phyloP scores from a whole-genome alignment of 2,329 filamentous ascomycete species.

The Neofusicoccum laricinum region DNA sequence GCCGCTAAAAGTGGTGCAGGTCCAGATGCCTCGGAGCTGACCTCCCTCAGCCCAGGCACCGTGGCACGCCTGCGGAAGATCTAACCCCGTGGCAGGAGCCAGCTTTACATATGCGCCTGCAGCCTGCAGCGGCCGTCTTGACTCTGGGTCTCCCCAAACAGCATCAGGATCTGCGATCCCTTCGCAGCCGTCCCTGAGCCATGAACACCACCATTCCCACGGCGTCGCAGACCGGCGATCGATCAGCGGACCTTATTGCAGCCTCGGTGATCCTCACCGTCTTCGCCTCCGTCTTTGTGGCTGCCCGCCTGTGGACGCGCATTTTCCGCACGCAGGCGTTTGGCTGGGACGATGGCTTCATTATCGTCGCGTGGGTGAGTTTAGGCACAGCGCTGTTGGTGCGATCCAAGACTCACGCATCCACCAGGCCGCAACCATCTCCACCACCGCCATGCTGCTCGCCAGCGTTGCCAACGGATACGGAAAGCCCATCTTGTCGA shows the following conservation, averaged over 20 bases:
- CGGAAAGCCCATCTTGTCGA: neutral
- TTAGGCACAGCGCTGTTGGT: neutral
- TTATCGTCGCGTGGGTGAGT: neutral
- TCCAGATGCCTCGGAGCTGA: neutral
- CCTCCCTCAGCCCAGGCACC: neutral
- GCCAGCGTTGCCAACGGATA: neutral
- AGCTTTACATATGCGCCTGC: neutral
- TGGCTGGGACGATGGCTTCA: constrained; percentile 10
- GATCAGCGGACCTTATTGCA: neutral
- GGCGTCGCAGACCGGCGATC: neutral
- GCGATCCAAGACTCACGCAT: neutral
- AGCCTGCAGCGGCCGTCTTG: neutral
- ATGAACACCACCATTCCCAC: neutral
- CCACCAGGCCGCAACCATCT: neutral
- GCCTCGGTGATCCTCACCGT: neutral
- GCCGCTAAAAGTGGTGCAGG: neutral
- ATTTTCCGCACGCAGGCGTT: neutral
- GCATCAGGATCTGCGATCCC: neutral
- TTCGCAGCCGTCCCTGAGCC: neutral
- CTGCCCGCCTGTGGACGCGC: neutral
- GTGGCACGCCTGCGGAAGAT: neutral
- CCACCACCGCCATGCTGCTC: neutral
- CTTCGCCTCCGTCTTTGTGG: neutral
- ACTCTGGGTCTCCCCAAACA: neutral
- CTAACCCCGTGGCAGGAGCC: neutral